These are phyloP conservation scores for Coniochaeta hoffmannii DNA, from an alignment of 2,329 filamentous ascomycete species.

Conservation along the genomic window DNA sequence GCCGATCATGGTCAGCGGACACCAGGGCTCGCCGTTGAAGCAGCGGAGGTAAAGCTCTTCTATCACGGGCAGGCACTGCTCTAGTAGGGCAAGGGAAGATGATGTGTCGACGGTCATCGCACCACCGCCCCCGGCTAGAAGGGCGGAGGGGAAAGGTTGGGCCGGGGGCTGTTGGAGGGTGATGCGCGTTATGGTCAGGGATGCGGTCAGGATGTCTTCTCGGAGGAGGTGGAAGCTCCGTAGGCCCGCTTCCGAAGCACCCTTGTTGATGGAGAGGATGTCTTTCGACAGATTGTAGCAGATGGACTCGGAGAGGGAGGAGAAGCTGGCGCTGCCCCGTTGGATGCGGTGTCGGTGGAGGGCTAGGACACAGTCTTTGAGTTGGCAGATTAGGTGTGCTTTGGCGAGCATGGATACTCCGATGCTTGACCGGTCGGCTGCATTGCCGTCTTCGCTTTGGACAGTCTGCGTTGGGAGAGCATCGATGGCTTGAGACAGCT, in stretches of 20 bases:
- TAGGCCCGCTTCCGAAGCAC: conserved; percentile 5
- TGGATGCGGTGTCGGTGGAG: conserved; percentile 16
- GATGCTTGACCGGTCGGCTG: not conserved
- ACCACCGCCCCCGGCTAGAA: not conserved
- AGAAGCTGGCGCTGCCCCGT: conserved; percentile 7
- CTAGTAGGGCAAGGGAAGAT: conserved; percentile 12
- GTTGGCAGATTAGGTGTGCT: conserved; percentile 14
- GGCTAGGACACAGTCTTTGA: conserved; percentile 14
- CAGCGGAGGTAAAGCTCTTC: conserved; percentile 16
- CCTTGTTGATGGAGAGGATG: conserved; percentile 13
- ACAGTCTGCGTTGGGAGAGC: conserved; percentile 10
- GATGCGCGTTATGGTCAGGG: conserved; percentile 13
- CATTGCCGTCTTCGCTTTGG: not conserved
- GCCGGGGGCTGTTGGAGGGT: conserved; percentile 12
- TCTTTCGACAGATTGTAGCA: conserved; percentile 15
- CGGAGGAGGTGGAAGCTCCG: conserved; percentile 10
- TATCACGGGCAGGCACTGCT: conserved; percentile 14
- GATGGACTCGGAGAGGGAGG: conserved; percentile 14
- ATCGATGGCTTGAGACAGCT: conserved; percentile 14
- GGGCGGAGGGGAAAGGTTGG: not conserved
- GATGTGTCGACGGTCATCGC: not conserved
- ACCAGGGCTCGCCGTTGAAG: conserved; percentile 16
- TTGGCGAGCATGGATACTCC: conserved; percentile 6
- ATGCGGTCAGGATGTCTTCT: conserved; percentile 14
- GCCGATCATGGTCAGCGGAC: conserved; percentile 14